Evolutionary conservation across 1,284 basidiomycete genomes (phyloP).

Genomic region (Boletellus sp.): DNA sequence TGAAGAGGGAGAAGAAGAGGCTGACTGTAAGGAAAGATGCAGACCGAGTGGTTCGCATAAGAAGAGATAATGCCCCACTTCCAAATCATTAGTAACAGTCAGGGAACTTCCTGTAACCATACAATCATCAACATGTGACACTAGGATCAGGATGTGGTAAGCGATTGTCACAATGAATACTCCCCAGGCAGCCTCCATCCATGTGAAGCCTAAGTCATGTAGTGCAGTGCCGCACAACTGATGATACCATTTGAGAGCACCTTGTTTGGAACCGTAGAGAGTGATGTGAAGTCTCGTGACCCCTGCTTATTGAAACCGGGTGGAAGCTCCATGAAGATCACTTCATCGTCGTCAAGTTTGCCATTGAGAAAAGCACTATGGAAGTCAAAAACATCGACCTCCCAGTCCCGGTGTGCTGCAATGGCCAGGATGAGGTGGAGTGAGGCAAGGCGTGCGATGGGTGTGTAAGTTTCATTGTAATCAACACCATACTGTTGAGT

Average conservation of each 20-base stretch:
- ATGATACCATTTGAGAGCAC: background rate
- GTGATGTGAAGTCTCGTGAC: no score
- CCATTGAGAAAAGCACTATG: no score
- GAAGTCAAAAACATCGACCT: background rate
- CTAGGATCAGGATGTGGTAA: background rate
- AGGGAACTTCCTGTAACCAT: no score
- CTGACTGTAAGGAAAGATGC: no score
- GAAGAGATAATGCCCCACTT: no score
- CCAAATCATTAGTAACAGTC: background rate
- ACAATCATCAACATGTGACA: slow-evolving; percentile 2
- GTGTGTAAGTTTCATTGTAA: slow-evolving; percentile 37
- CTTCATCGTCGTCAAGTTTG: no score
- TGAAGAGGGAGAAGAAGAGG: no score
- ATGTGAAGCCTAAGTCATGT: background rate
- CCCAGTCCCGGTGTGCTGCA: background rate
- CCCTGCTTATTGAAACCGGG: no score
- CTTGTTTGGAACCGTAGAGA: no score
- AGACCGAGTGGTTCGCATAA: no score
- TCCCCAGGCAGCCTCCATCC: background rate
- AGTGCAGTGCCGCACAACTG: background rate
- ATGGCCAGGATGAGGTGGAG: slow-evolving; percentile 25
- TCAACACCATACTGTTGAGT: slow-evolving; percentile 38
- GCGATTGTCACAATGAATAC: background rate
- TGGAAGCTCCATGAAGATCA: no score
- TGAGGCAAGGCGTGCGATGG: slow-evolving; percentile 30